phyloP scores from a whole-genome alignment of 2,329 filamentous ascomycete species.

The Calonectria honghensis region DNA sequence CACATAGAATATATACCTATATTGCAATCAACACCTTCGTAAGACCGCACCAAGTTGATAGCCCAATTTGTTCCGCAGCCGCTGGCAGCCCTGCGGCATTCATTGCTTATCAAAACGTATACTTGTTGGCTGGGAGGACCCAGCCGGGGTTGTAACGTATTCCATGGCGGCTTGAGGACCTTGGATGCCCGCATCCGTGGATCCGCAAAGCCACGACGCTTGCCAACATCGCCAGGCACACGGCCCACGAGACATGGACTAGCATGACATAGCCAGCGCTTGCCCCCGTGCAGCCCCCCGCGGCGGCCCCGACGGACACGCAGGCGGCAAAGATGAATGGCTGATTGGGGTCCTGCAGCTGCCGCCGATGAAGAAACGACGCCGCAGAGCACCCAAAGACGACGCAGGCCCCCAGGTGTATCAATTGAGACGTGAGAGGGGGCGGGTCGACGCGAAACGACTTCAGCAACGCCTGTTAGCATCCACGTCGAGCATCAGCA shows the following conservation, averaged over 20 bases:
- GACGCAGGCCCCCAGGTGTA: conserved; percentile 49
- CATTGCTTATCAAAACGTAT: conserved; percentile 18
- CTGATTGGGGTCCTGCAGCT: conserved; percentile 44
- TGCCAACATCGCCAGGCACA: conserved; percentile 51
- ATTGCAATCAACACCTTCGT: background rate
- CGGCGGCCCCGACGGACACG: conserved; percentile 44
- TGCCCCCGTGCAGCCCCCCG: conserved; percentile 47
- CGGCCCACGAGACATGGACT: conserved; percentile 53
- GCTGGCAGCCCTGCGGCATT: background rate
- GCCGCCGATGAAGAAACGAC: conserved; percentile 51
- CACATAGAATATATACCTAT: conserved; percentile 9
- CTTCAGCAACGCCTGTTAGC: conserved; percentile 45
- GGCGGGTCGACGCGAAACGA: conserved; percentile 39
- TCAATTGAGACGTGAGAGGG: conserved; percentile 46
- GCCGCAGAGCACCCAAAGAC: conserved; percentile 51
- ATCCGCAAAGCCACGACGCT: conserved; percentile 43
- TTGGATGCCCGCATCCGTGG: conserved; percentile 27
- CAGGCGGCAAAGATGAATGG: conserved; percentile 47
- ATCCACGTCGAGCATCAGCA: conserved; percentile 44
- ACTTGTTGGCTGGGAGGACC: background rate
- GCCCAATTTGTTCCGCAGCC: background rate
- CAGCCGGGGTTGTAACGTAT: background rate
- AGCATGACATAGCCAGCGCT: conserved; percentile 49
- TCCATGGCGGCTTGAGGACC: conserved; percentile 21
- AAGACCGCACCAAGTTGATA: background rate